Base-by-base conservation (phyloP, 257 asterid species). In the Coffea canephora region DNA sequence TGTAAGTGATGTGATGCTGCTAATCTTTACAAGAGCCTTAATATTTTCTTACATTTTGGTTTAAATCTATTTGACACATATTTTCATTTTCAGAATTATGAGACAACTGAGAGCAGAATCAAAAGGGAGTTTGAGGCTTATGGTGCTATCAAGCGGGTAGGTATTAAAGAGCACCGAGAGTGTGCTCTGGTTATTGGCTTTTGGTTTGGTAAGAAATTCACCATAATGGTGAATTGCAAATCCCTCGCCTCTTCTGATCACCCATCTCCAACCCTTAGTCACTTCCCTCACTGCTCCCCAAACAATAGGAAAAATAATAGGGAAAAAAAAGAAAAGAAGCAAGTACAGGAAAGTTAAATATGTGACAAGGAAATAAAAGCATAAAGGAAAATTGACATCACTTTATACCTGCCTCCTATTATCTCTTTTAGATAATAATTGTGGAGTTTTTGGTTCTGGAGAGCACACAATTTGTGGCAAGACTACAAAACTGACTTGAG, bases 111-210 rank as follows among this genome's bases (percentile, higher is more conserved):
- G 87, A 96, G 96, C 97, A 89, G 92, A 87, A 85, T 96, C 91
- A 96, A 91, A 87, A 91, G 95, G 85, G 99, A 96, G 87, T 93
- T 96, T 87, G 99, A 96, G 96, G 95, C 98, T 81, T 96, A 89
- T 79, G 98, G 99, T 82, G 95, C 97, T 77, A 94, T 96, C 92
- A 96, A 96, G 91, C 92, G 97, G 99, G 99, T 95, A 95, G 98
- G 99, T 96, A 89, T 88, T 88, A 81, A 77, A 77, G 90, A 86
- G 91, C 81, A 84, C 87, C 96, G 78, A 75, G 70, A 79, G 81
- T 89, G 90, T 89, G 88, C 92, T 89, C 90, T 85, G 96, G 91
- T 92, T 91, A 83, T 85, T 88, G 83, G 73, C 80, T 84, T 90
- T 88, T 87, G 90, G 88, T 88, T 91, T 78, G 97, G 97, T 93